phyloP scores from a whole-genome alignment of 495 filamentous ascomycete species.

The Podospora bellae-mahoneyi region DNA sequence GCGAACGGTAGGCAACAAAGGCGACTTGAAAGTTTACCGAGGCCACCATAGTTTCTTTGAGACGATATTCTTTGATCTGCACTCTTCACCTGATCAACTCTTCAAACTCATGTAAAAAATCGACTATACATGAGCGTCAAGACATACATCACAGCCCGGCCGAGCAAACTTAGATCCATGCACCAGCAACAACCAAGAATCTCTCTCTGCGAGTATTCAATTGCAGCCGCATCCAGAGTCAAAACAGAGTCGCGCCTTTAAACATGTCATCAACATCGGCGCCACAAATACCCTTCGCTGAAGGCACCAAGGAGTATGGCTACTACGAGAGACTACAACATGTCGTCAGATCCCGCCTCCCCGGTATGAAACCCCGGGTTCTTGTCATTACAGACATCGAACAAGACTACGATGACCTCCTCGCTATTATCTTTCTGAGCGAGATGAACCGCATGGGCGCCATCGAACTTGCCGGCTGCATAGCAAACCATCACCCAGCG shows the following conservation, averaged over 20 bases:
- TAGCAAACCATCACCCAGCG: slow-evolving; percentile 21
- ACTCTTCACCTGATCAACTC: background rate
- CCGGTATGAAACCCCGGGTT: slow-evolving; percentile 18
- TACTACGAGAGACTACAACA: slow-evolving; percentile 13
- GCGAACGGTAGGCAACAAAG: background rate
- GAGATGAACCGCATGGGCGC: slow-evolving; percentile 27
- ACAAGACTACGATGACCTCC: slow-evolving; percentile 26
- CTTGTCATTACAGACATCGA: slow-evolving; percentile 23
- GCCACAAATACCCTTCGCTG: background rate
- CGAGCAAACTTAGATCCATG: background rate
- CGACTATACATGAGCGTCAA: background rate
- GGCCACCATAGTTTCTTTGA: background rate
- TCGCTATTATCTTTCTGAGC: slow-evolving; percentile 24
- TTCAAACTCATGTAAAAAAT: background rate
- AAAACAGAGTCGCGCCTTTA: background rate
- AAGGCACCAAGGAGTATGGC: background rate
- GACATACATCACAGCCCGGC: background rate
- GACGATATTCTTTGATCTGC: background rate
- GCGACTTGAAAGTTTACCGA: background rate
- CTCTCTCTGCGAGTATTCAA: too few relatives aligned
- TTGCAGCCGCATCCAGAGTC: too few relatives aligned
- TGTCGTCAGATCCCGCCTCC: slow-evolving; percentile 8
- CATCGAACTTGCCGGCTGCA: slow-evolving; percentile 19
- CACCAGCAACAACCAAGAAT: too few relatives aligned
- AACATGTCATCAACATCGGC: background rate